Base-by-base conservation (phyloP, 2,329 filamentous ascomycete species). In the Aspergillus thermomutatus region DNA sequence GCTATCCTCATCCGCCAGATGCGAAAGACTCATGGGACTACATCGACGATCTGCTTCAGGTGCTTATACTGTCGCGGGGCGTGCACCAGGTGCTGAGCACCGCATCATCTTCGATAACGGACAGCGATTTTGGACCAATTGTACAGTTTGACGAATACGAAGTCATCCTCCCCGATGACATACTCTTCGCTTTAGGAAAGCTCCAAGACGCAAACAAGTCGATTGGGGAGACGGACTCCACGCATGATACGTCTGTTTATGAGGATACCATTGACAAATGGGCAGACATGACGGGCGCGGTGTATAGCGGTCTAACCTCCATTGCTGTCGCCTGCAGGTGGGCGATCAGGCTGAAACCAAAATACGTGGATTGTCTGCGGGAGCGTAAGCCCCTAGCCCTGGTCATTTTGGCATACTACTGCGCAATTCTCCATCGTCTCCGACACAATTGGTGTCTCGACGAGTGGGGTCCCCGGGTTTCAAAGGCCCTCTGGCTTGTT, bases 381-480 rank as follows among this genome's bases (percentile, higher is more conserved):
- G 72, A 75, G 54, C 71, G 70, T 23, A 69, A 71, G 26, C 72
- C 72, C 0, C 61, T 76, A 48, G 72, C 75, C 0, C 63, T 87
- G 19, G 87, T 87, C 80, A 25, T 83, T 82, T 45, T 83, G 80
- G 45, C 88, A 79, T 67, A 83, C 86, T 62, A 84, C 85, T 64
- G 78, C 86, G 25, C 78, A 50, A 75, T 89, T 21, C 83, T 86
- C 62, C 79, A 80, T 41, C 78, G 84, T 59, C 80, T 87, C 58
- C 71, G 78, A 27, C 76, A 87, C 28, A 66, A 66, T 5, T 91
- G 88, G 88, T 90, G 87, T 83, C 74, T 89, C 9, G 80, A 84
- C 37, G 87, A 87, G 43, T 86, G 88, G 65, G 82, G 86, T 19
- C 80, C 82, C 17, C 81, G 85, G 54, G 86, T 90, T 64, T 83